Conservation (phyloP, 495 filamentous ascomycete genomes). For the Xylaria longipes region DNA sequence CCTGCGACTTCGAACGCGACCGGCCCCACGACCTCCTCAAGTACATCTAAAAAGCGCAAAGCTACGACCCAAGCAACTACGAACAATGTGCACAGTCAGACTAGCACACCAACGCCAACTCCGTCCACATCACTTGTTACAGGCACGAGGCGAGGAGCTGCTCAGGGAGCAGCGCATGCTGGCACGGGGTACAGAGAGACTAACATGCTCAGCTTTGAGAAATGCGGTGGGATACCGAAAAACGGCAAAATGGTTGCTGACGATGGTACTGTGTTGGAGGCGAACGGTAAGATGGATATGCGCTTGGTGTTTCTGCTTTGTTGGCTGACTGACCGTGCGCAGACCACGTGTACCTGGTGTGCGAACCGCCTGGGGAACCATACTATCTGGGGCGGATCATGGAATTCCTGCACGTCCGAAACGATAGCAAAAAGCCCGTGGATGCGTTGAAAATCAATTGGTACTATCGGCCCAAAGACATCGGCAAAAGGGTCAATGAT, state of each 20-base stretch:
- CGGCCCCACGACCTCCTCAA: slow-evolving; percentile 56
- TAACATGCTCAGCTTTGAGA: slow-evolving; percentile 89
- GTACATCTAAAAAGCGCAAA: slow-evolving; percentile 77
- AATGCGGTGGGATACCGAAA: slow-evolving; percentile 68
- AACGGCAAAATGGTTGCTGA: slow-evolving; percentile 85
- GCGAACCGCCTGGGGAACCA: slow-evolving; percentile 95
- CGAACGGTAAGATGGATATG: slow-evolving; percentile 76
- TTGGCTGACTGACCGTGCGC: slow-evolving; percentile 31
- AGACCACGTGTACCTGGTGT: slow-evolving; percentile 98
- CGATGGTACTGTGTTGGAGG: slow-evolving; percentile 80
- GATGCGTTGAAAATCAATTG: slow-evolving; percentile 94
- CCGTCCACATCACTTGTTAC: slow-evolving; percentile 36
- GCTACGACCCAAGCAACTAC: slow-evolving; percentile 53
- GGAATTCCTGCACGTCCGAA: slow-evolving; percentile 89
- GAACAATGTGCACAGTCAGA: slow-evolving; percentile 37
- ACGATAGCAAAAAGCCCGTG: slow-evolving; percentile 72
- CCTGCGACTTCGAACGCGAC: slow-evolving; percentile 56
- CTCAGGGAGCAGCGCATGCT: slow-evolving; percentile 27
- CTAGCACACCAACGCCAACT: slow-evolving; percentile 58
- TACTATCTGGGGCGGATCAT: slow-evolving; percentile 98
- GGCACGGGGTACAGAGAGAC: slow-evolving; percentile 55
- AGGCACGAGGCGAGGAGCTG: slow-evolving; percentile 46
- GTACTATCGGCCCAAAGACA: slow-evolving; percentile 97
- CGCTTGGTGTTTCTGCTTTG: slow-evolving; percentile 10
- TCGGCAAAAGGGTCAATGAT: slow-evolving; percentile 88